Evolutionary conservation across 2,329 filamentous ascomycete genomes (phyloP).

Genomic region (Berkeleyomyces basicola): DNA sequence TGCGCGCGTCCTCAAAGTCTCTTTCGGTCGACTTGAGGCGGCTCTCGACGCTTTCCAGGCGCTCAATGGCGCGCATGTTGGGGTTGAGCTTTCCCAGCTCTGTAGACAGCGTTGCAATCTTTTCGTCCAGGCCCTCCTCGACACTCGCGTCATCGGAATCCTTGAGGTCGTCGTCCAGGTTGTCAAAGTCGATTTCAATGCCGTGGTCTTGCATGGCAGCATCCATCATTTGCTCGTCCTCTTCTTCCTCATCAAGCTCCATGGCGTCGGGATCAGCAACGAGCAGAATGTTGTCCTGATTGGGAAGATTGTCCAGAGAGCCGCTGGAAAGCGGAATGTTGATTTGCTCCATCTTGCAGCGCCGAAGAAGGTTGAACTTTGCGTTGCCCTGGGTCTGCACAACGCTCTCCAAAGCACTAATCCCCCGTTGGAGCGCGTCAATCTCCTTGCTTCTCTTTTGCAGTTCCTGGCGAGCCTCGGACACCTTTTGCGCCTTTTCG

Average conservation of each 20-base stretch:
- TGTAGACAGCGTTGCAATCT: conserved; percentile 53
- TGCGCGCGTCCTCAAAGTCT: conserved; percentile 75
- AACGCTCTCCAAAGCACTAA: conserved; percentile 65
- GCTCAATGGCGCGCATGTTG: conserved; percentile 90
- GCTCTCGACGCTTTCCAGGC: conserved; percentile 69
- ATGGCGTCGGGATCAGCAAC: conserved; percentile 72
- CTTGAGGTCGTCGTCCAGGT: conserved; percentile 67
- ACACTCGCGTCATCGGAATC: conserved; percentile 52
- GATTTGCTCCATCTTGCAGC: conserved; percentile 88
- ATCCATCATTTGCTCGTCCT: conserved; percentile 40
- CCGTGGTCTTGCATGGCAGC: conserved; percentile 73
- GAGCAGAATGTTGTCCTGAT: conserved; percentile 57
- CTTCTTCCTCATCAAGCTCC: conserved; percentile 58
- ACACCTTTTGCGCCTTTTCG: conserved; percentile 57
- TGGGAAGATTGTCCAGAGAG: conserved; percentile 72
- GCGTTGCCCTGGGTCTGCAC: conserved; percentile 71
- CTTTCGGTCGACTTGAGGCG: conserved; percentile 71
- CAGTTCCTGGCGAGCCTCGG: conserved; percentile 62
- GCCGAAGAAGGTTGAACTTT: conserved; percentile 69
- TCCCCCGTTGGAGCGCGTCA: conserved; percentile 53
- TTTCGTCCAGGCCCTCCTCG: conserved; percentile 62
- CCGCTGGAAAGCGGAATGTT: conserved; percentile 60
- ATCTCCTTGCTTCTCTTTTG: conserved; percentile 75
- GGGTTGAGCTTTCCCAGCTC: conserved; percentile 91
- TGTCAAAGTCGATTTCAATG: conserved; percentile 73